Evolutionary conservation across 225 moss, liverwort and hornwort species (phyloP).

Genomic region (Pseudisothecium myosuroides): DNA sequence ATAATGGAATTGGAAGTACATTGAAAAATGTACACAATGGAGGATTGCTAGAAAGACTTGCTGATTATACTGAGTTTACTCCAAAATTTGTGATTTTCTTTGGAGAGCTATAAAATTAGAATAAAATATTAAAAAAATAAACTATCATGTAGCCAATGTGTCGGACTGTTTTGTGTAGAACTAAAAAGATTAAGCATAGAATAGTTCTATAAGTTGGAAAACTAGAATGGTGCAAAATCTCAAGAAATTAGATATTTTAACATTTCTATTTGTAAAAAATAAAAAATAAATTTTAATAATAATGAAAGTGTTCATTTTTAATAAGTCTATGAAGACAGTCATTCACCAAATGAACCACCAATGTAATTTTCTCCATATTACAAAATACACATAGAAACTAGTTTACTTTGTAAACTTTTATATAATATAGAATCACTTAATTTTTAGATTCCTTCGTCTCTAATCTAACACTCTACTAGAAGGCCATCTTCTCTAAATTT

Average conservation of each 20-base stretch:
- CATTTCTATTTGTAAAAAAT: not conserved
- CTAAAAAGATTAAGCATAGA: not conserved
- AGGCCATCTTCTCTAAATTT: not conserved
- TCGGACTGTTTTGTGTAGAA: too few species aligned
- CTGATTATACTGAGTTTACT: not conserved
- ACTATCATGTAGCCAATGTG: too few species aligned
- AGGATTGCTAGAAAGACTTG: not conserved
- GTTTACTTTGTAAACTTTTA: not conserved
- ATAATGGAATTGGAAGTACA: not conserved
- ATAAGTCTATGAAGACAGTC: too few species aligned
- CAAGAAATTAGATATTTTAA: too few species aligned
- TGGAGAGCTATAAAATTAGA: not conserved
- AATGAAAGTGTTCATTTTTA: not conserved
- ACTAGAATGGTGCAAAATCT: not conserved
- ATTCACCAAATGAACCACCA: not conserved
- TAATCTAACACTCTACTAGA: not conserved
- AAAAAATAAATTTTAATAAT: too few species aligned
- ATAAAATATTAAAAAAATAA: not conserved
- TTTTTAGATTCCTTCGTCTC: not conserved
- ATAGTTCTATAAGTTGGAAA: not conserved
- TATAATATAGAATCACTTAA: not conserved
- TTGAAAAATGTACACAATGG: not conserved
- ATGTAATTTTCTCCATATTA: not conserved
- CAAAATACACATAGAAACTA: not conserved
- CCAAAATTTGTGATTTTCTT: too few species aligned